Base-by-base conservation (phyloP, 768 basidiomycete species). In the Suillus plorans region DNA sequence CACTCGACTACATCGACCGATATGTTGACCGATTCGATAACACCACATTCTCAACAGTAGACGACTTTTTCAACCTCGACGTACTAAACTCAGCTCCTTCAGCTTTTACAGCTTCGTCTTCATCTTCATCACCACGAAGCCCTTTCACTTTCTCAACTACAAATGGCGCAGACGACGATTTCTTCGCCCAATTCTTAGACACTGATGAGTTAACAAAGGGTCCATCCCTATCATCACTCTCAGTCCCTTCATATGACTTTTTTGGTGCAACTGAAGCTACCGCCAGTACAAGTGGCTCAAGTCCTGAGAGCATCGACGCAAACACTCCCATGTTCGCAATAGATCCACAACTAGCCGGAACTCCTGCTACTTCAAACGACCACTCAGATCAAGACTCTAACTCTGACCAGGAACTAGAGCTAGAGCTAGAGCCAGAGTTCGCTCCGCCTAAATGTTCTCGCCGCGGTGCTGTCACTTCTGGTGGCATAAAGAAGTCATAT, bases 291-390 rank as follows among this genome's bases (percentile, higher is more conserved):
- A 72, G 69, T 57, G 70, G 68, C 20, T 67, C 70, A 1, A 70
- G 77, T 18, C 65, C 65, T 13, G 28, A 67, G 13, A 62, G 28
- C 13, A 63, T 66, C 10, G 53, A 67, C 2, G 36, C 71, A 64
- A 72, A 72, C 5, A 72, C 72, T 70, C 62, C 72, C 64, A 69
- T 77, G 52, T 79, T 82, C 44, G 77, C 80, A 55, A 93, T 94
- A 72, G 89, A 94, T 73, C 91, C 92, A 0, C 89, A 89, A 73
- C 86, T 92, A 62, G 88, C 92, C 63, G 87, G 82, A 47, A 89
- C 89, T 0, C 89, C 89, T 5, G 74, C 87, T 31, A 72, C 79
- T 61, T 80, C 81, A 7, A 77, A 80, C 68, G 64, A 71, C 69
- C 74, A 66, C 77, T 85, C 69, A 76, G 81, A 67, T 71, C 58